Evolutionary conservation across 257 asterid species (phyloP).

Genomic region (Jaltomata sinuosa): DNA sequence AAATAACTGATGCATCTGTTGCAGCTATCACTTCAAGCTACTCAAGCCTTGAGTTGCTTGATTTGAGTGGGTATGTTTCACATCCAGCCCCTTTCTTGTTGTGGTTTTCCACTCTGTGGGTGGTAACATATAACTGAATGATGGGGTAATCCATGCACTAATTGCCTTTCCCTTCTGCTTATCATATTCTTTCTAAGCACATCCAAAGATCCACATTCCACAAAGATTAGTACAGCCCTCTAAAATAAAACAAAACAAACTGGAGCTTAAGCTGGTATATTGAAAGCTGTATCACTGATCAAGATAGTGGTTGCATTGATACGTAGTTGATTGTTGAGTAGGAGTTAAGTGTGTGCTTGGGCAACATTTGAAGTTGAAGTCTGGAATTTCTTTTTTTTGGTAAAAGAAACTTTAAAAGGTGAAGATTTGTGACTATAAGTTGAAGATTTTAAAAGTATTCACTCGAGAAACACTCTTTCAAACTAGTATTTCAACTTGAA

Average conservation of each 20-base stretch:
- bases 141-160: background rate
- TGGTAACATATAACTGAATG: background rate
- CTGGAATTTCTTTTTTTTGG: background rate
- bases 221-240: background rate
- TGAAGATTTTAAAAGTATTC: background rate
- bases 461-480: background rate
- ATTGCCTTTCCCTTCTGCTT: background rate
- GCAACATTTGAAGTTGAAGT: background rate
- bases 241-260: background rate
- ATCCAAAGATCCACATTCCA: background rate
- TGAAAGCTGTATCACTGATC: background rate
- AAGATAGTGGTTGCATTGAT: background rate
- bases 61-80: slow-evolving; percentile 85
- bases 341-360: background rate
- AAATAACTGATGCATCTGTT: slow-evolving; percentile 92
- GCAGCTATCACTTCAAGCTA: slow-evolving; percentile 88
- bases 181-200: background rate
- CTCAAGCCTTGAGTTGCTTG: slow-evolving; percentile 77
- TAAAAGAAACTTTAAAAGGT: background rate
- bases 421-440: background rate
- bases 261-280: background rate
- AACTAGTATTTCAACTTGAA: too few relatives aligned
- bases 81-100: background rate
- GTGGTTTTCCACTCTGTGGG: background rate
- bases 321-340: background rate